These are phyloP conservation scores for Amylostereum chailletii DNA, from an alignment of 1,284 basidiomycete species.

Conservation along the genomic window DNA sequence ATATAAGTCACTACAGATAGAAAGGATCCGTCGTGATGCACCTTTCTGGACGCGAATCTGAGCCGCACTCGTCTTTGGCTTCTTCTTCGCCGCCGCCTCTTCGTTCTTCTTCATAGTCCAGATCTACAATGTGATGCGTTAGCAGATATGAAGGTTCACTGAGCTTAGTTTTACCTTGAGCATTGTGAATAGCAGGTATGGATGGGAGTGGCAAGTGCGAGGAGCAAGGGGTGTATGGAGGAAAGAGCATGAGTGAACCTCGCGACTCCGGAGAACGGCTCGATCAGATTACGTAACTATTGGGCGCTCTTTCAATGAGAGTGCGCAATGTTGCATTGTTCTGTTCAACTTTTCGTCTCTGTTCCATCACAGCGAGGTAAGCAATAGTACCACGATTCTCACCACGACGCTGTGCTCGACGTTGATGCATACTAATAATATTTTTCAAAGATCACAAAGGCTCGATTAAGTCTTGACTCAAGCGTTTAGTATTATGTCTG, in stretches of 20 bases:
- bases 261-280: too few species aligned
- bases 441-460: too few species aligned
- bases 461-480: too few species aligned
- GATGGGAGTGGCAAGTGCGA: constrained; percentile 21
- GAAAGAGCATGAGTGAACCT: not conserved
- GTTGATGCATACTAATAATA: too few species aligned
- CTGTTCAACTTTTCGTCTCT: too few species aligned
- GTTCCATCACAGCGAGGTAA: too few species aligned
- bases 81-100: constrained; percentile 89
- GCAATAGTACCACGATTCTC: too few species aligned
- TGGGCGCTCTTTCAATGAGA: too few species aligned
- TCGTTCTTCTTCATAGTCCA: constrained; percentile 98
- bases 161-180: constrained; percentile 37
- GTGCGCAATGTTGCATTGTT: too few species aligned
- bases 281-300: not conserved
- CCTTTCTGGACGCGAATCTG: constrained; percentile 99
- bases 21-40: constrained; percentile 25
- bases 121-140: constrained; percentile 46
- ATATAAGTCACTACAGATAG: not conserved
- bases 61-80: constrained; percentile 94
- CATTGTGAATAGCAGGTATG: constrained; percentile 28
- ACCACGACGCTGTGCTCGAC: too few species aligned
- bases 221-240: constrained; percentile 3
- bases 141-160: too few species aligned
- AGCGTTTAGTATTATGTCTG: constrained; percentile 15